Percentiles rank a stretch among this genome's conserved stretches.
These are phyloP conservation scores for Chalciporus sphaerocephalus DNA, from an alignment of 768 basidiomycete species.

Conservation along the genomic window DNA sequence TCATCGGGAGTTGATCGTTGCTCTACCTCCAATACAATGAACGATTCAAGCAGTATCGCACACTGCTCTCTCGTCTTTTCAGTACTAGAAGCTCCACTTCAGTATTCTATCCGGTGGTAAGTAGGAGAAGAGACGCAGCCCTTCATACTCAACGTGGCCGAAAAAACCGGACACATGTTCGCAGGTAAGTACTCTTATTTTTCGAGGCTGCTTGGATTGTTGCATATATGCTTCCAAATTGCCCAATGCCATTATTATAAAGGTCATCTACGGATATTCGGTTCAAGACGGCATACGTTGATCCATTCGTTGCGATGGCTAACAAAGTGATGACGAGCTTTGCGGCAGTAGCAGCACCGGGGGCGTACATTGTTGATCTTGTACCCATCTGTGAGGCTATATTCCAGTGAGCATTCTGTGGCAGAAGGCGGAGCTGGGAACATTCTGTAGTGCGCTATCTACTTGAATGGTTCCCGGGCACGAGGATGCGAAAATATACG, in stretches of 20 bases:
- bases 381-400: too few species aligned
- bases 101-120: slow-evolving; percentile 2
- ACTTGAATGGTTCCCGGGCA: slow-evolving; percentile 22
- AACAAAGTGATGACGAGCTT: slow-evolving; percentile 22
- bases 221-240: slow-evolving; percentile 19
- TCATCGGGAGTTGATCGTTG: slow-evolving; percentile 6
- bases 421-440: too few species aligned
- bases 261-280: slow-evolving; percentile 35
- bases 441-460: slow-evolving; percentile 12
- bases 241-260: slow-evolving; percentile 32
- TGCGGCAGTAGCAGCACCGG: not conserved
- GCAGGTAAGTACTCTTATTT: not conserved
- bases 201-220: not conserved
- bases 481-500: too few species aligned
- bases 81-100: slow-evolving; percentile 6
- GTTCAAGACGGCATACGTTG: slow-evolving; percentile 27
- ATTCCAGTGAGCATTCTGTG: too few species aligned
- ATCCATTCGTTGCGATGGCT: slow-evolving; percentile 31
- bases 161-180: slow-evolving; percentile 6
- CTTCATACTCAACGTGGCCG: slow-evolving; percentile 4
- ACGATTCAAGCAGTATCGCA: slow-evolving; percentile 5
- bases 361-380: slow-evolving; percentile 10
- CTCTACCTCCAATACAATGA: slow-evolving; percentile 12
- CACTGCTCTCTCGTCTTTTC: slow-evolving; percentile 5
- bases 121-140: slow-evolving; percentile 4